Base-by-base conservation (phyloP, 1,139 yeast genomes). In the Barnettozyma hawaiiensis region DNA sequence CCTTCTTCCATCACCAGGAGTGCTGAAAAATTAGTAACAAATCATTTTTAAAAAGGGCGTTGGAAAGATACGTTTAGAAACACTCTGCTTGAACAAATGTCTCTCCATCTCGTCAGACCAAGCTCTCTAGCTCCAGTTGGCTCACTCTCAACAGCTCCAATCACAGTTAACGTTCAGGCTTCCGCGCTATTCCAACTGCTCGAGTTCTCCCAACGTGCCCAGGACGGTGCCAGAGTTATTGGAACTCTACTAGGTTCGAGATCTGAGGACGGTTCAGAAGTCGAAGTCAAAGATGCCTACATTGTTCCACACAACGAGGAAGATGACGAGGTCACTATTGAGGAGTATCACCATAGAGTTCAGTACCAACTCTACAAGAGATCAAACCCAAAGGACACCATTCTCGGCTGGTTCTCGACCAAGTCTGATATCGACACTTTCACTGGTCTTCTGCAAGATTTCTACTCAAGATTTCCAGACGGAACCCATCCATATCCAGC, bases 401-500 rank as follows among this genome's bases (percentile, higher is more conserved):
- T 87, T 43, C 74, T 87, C 46, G 96, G 96, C 44, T 87, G 96
- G 96, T 86, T 85, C 63, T 85, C 94, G 41, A 81, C 90, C 28
- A 67, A 77, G 34, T 65, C 73, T 19, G 74, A 72, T 51, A 75
- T 87, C 51, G 90, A 85, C 65, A 74, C 79, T 48, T 76, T 83
- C 60, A 79, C 94, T 21, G 85, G 86, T n/a, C 73, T 87, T 54
- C 80, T 87, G 58, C 96, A 87, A 61, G 94, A 84, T 59, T 84
- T 86, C 61, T 87, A 83, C 65, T 72, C 81, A 36, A 83, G 81
- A 62, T 77, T 67, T 32, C 65, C 73, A 33, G 85, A 79, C 58
- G 76, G 85, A 49, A 81, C 89, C 7, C 76, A 64, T 60, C 92
- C 94, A 28, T 72, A 75, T 62, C 90, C 95, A 26, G 90, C 94